Conservation (phyloP, 2,329 filamentous ascomycete genomes). For the Penicillium brasilianum region DNA sequence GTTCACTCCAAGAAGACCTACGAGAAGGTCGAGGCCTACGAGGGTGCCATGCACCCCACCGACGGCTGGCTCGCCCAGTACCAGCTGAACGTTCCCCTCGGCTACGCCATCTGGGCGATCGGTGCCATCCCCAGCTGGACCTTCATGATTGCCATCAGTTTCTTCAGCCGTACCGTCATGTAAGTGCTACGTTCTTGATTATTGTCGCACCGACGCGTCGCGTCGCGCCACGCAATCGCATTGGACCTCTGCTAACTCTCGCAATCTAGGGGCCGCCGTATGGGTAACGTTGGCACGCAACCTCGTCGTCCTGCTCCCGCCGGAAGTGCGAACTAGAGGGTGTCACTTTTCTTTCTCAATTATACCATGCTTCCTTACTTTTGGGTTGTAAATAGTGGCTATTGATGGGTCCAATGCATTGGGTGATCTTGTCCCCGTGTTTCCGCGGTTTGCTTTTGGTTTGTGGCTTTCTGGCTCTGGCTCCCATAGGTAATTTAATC, state of each 20-base stretch:
- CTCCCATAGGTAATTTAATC: slow-evolving; percentile 9
- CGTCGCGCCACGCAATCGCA: background rate
- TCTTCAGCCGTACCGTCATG: slow-evolving; percentile 66
- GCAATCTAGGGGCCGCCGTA: slow-evolving; percentile 35
- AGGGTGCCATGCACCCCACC: slow-evolving; percentile 65
- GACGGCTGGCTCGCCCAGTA: slow-evolving; percentile 61
- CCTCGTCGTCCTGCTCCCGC: slow-evolving; percentile 25
- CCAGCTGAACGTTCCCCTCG: slow-evolving; percentile 59
- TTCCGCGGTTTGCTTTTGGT: background rate
- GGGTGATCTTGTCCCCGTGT: slow-evolving; percentile 14
- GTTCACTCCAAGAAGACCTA: slow-evolving; percentile 63
- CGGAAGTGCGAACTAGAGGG: slow-evolving; percentile 31
- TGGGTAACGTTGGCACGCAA: slow-evolving; percentile 22
- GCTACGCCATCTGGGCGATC: slow-evolving; percentile 62
- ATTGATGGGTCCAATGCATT: slow-evolving; percentile 25
- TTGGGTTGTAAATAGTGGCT: slow-evolving; percentile 43
- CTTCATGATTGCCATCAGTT: slow-evolving; percentile 67
- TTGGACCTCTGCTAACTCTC: slow-evolving; percentile 2
- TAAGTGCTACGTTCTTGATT: slow-evolving; percentile 46
- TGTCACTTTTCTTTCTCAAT: slow-evolving; percentile 5
- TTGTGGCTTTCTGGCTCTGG: slow-evolving; percentile 1
- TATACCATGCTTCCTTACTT: slow-evolving; percentile 20
- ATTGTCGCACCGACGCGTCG: background rate
- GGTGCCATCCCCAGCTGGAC: slow-evolving; percentile 66
- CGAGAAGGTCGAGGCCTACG: slow-evolving; percentile 57